phyloP scores from a whole-genome alignment of 352 stramenopile genomes.

The Pythium sukuiense region DNA sequence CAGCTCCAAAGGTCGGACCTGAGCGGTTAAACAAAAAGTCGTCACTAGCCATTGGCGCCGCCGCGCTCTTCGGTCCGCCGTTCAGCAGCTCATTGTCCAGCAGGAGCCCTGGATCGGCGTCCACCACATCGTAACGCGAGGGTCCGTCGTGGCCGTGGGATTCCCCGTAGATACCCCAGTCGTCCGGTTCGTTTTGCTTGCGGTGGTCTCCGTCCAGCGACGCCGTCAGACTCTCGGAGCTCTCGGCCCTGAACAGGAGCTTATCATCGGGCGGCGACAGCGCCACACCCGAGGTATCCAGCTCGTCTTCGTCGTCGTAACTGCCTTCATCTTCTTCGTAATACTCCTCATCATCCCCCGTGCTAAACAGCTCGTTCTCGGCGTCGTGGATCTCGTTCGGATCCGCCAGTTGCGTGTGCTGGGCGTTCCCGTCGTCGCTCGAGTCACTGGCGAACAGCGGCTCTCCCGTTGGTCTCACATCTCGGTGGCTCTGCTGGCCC shows the following conservation, averaged over 20 bases:
- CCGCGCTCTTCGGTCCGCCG: constrained; percentile 17
- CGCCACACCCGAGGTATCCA: constrained; percentile 10
- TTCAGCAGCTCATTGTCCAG: constrained; percentile 62
- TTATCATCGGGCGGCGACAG: constrained; percentile 20
- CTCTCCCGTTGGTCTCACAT: background rate
- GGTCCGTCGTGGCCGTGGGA: constrained; percentile 20
- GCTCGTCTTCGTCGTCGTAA: constrained; percentile 13
- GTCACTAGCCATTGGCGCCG: constrained; percentile 43
- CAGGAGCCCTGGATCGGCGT: constrained; percentile 37
- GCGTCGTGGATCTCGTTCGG: constrained; percentile 25
- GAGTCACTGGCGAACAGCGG: constrained; percentile 16
- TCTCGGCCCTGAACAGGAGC: constrained; percentile 23
- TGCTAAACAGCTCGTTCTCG: constrained; percentile 16
- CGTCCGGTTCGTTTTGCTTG: constrained; percentile 40
- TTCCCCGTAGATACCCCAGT: constrained; percentile 61
- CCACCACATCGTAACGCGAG: constrained; percentile 49
- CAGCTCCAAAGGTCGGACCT: constrained; percentile 47
- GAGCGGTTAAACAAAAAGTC: constrained; percentile 64
- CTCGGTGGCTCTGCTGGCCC: background rate
- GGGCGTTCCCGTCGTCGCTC: constrained; percentile 7
- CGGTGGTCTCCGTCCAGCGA: constrained; percentile 25
- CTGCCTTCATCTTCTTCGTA: constrained; percentile 20
- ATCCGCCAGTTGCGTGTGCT: background rate
- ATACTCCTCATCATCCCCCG: constrained; percentile 15
- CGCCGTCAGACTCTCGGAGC: constrained; percentile 25